A percentile compares a stretch with the other conserved stretches of the same genome.
These are phyloP conservation scores for Cenchrus fungigraminus DNA, from an alignment of 176 grass and related monocot species.

Conservation along the genomic window DNA sequence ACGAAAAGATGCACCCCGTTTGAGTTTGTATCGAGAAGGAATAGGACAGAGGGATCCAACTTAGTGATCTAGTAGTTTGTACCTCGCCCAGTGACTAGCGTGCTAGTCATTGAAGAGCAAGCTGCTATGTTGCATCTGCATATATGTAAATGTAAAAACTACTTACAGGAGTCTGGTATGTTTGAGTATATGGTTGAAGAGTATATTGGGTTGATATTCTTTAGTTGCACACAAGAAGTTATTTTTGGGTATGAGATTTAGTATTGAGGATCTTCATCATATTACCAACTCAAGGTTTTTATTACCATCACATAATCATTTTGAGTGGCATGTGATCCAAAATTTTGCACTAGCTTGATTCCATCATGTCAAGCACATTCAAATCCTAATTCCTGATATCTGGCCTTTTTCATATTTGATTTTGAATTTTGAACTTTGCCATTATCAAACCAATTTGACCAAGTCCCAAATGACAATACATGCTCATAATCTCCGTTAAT, in stretches of 20 bases:
- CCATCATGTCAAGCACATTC: too few relatives aligned
- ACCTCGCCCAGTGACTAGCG: neutral
- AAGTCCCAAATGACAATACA: too few relatives aligned
- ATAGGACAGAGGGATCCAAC: neutral
- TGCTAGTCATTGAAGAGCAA: neutral
- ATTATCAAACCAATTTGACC: too few relatives aligned
- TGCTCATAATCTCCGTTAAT: too few relatives aligned
- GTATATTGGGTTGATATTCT: neutral
- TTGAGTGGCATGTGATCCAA: too few relatives aligned
- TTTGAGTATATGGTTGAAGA: neutral
- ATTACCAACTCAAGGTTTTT: neutral
- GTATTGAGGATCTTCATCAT: neutral
- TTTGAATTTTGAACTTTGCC: too few relatives aligned
- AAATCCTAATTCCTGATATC: too few relatives aligned
- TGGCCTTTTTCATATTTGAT: too few relatives aligned
- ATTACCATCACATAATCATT: too few relatives aligned
- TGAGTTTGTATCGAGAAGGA: neutral
- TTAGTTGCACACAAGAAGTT: neutral
- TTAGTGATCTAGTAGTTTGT: neutral
- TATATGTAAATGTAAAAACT: conserved; percentile 10
- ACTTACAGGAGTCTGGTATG: neutral
- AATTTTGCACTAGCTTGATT: too few relatives aligned
- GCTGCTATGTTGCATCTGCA: neutral
- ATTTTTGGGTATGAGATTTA: neutral
- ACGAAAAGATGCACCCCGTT: neutral